Conservation (phyloP, 257 asterid species). For the Cordia subcordata region DNA sequence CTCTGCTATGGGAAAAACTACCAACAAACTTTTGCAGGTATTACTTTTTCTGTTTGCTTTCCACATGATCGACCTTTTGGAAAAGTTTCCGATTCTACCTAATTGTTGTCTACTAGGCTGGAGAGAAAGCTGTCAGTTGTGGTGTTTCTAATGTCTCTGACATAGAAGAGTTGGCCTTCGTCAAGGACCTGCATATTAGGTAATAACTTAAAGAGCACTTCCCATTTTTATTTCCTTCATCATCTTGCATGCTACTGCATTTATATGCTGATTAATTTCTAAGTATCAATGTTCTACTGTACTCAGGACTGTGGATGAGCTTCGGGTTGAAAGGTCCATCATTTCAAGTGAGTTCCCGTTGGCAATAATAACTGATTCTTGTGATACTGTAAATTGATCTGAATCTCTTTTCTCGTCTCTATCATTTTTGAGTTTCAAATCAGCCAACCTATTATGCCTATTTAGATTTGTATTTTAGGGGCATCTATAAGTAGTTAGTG, state of each 20-base stretch:
- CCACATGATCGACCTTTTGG: background rate
- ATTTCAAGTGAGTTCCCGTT: conserved; percentile 48
- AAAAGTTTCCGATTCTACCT: background rate
- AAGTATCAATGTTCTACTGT: conserved; percentile 10
- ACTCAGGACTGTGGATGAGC: conserved; percentile 65
- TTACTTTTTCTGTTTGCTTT: background rate
- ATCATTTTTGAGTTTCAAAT: background rate
- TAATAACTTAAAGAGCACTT: conserved; percentile 6
- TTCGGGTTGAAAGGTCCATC: conserved; percentile 57
- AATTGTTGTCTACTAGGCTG: conserved; percentile 48
- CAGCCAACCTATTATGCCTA: too few species aligned
- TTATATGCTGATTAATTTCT: background rate
- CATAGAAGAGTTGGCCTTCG: conserved; percentile 53
- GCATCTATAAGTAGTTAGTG: too few species aligned
- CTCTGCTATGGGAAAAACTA: conserved; percentile 88
- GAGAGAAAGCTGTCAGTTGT: conserved; percentile 80
- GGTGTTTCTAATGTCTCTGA: conserved; percentile 70
- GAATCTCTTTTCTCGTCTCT: background rate
- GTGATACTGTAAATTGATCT: background rate
- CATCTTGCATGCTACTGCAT: conserved; percentile 1
- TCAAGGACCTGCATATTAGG: conserved; percentile 73
- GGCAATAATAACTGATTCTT: background rate
- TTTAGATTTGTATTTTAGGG: too few species aligned
- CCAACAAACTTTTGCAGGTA: conserved; percentile 65
- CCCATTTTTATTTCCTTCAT: background rate